Evolutionary conservation across 2,329 filamentous ascomycete genomes (phyloP), one percentile per base, ranked within the genome.

Genomic region (Chaetomium globosum): DNA sequence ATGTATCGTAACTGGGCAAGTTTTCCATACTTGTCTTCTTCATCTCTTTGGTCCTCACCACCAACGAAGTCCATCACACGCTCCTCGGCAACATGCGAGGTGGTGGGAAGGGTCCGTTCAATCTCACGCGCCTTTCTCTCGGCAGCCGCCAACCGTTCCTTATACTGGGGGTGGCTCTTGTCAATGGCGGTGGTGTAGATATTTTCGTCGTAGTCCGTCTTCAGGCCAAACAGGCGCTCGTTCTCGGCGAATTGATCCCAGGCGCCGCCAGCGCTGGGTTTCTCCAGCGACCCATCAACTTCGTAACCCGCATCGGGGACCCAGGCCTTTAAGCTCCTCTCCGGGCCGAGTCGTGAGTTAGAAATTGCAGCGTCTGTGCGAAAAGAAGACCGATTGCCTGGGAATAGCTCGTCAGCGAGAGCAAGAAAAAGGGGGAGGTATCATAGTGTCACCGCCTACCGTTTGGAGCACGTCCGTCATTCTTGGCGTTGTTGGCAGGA

Each of bases 171-270:
- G 72, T 96, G 88, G 68, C 79, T 90, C 73, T 88, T 92, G 77
- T 99, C 87, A 74, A 99, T 96, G 49, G 86, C 80, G 10, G 95
- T 99, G 1, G 95, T 99, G 79, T 99, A 99, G 52, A 95, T 87
- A 71, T 91, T 93, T 78, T 98, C 95, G 74, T 98, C 88, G 75
- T 98, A 99, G 72, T 93, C 92, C 60, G 90, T 95, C 77, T 87
- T 92, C 48, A 96, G 80, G 43, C 95, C 95, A 74, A 97, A 98
- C 33, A 92, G 86, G 63, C 87, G 85, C 78, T 96, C 91, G 74
- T 98, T 98, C 68, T 86, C 89, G 65, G 91, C 90, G 74, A 99
- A 99, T 76, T 99, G 95, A 75, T 99, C 94, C 95, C 95, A 99
- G 10, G 79, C 81, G 7, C 79, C 80, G 19, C 77, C 73, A 60